phyloP scores from a whole-genome alignment of 495 filamentous ascomycete genomes.

The Talaromyces wortmannii region DNA sequence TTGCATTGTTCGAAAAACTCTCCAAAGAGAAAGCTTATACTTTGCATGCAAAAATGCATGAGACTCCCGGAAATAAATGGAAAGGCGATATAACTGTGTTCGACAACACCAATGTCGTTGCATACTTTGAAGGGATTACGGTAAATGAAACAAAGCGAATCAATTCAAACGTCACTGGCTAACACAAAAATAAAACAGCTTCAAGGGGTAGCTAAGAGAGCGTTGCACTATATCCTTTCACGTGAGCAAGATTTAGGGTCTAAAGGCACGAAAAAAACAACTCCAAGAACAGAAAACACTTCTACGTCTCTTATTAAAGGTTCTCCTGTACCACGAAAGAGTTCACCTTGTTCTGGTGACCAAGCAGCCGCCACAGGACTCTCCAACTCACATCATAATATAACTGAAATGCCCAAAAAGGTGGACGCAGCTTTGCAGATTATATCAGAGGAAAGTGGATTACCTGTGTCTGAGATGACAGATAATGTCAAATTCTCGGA shows the following conservation, averaged over 20 bases:
- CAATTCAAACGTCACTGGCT: no score
- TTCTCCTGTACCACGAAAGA: no score
- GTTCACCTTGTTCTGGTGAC: no score
- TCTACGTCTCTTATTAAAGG: no score
- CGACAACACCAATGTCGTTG: constrained; percentile 47
- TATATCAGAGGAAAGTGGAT: constrained; percentile 16
- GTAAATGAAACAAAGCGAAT: constrained; percentile 25
- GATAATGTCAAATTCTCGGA: constrained; percentile 27
- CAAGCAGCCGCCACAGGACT: no score
- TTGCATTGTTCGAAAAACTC: constrained; percentile 62
- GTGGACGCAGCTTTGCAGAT: constrained; percentile 1
- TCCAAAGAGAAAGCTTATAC: constrained; percentile 57
- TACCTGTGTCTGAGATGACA: constrained; percentile 16
- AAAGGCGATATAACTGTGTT: constrained; percentile 60
- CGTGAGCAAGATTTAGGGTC: neutral
- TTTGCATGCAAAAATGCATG: constrained; percentile 65
- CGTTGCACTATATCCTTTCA: neutral
- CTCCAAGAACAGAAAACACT: neutral
- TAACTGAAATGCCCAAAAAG: neutral
- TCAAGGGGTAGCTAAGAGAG: neutral
- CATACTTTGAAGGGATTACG: constrained; percentile 57
- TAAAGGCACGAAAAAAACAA: neutral
- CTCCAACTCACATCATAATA: neutral
- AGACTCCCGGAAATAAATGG: constrained; percentile 54
- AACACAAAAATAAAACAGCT: neutral